These are phyloP conservation scores for Microstegium vimineum DNA, from an alignment of 176 grass and related monocot species.

Conservation along the genomic window DNA sequence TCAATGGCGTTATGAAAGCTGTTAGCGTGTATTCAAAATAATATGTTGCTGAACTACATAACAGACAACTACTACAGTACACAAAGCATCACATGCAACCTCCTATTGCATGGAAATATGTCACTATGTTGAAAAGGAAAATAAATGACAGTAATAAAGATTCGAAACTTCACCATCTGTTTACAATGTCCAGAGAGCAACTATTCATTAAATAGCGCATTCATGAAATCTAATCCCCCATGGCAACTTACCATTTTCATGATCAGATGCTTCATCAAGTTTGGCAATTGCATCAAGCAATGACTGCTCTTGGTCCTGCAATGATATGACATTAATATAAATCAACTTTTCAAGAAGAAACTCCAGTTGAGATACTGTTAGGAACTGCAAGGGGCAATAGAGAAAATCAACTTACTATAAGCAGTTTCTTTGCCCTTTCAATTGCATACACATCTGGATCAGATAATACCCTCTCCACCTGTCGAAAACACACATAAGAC, in stretches of 20 bases:
- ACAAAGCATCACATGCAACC: neutral
- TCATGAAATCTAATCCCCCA: neutral
- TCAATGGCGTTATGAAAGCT: neutral
- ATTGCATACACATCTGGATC: slow-evolving; percentile 58
- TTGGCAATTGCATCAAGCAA: slow-evolving; percentile 70
- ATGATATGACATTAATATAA: neutral
- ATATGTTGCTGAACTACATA: neutral
- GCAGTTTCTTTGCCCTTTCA: slow-evolving; percentile 64
- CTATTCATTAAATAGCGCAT: neutral
- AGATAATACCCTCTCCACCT: slow-evolving; percentile 66
- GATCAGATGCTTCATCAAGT: slow-evolving; percentile 69
- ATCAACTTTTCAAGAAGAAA: slow-evolving; percentile 4
- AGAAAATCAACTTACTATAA: slow-evolving; percentile 53
- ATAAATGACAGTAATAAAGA: neutral
- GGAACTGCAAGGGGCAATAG: neutral
- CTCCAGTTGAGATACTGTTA: neutral
- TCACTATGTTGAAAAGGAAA: neutral
- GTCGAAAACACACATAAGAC: slow-evolving; percentile 2
- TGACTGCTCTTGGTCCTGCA: slow-evolving; percentile 67
- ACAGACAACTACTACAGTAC: neutral
- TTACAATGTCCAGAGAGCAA: neutral
- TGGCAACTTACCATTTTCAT: slow-evolving; percentile 54
- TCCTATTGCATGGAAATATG: neutral
- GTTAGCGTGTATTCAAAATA: neutral
- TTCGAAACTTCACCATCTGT: neutral